Base-by-base conservation (phyloP, 2,329 filamentous ascomycete species). In the Cytospora leucostoma region DNA sequence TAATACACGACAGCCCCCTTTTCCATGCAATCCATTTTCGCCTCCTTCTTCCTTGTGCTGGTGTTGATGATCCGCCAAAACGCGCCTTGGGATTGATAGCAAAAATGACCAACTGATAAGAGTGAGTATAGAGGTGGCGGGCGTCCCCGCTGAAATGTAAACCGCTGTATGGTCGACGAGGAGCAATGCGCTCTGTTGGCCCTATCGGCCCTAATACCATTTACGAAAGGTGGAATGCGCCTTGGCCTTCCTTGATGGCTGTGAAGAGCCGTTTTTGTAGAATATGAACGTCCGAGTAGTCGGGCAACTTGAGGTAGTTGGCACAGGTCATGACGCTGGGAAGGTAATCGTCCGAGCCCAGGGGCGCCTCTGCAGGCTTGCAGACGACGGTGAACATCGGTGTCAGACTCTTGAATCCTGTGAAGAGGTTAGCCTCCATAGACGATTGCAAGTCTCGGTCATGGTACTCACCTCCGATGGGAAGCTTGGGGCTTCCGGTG, bases 241-340 rank as follows among this genome's bases (percentile, higher is more conserved):
- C 95, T 75, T 99, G 95, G 32, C 95, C 95, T 79, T 99, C 96
- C 75, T 88, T 91, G 74, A 97, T 96, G 33, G 95, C 96, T 68
- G 89, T 89, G 68, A 85, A 87, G 60, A 99, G 82, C 75, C 92
- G 91, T 74, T 89, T 85, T 72, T 84, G 88, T 77, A 99, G 87
- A 58, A 89, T 83, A 1, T 91, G 85, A 66, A 96, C 79, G 69
- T 80, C 87, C 68, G 88, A 94, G 77, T 99, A 99, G 76, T 99
- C 92, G 21, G 95, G 95, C 72, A 99, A 84, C 78, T 99, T 99
- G 71, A 99, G 86, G 75, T 99, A 99, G 77, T 99, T 99, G 77
- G 97, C 95, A 75, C 96, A 99, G 12, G 96, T 99, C 96, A 99
- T 99, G 75, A 99, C 96, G 74, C 93, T 98, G 13, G 96, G 95